These are phyloP conservation scores for Triangularia setosa DNA, from an alignment of 2,329 filamentous ascomycete species.

Conservation along the genomic window DNA sequence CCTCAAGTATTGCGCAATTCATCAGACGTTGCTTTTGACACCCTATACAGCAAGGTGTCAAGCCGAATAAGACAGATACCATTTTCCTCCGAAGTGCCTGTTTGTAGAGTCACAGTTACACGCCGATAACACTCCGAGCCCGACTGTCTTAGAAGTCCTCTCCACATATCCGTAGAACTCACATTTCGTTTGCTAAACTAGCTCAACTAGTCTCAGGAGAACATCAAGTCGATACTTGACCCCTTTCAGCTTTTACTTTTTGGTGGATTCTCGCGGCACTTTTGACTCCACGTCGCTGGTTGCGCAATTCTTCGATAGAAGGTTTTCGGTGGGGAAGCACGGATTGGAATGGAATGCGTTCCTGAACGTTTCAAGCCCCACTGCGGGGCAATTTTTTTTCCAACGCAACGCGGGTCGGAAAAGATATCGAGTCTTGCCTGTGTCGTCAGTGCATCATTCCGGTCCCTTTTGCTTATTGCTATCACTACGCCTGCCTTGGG, in stretches of 20 bases:
- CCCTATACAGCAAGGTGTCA: not conserved
- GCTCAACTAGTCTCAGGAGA: not conserved
- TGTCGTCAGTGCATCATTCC: conserved; percentile 1
- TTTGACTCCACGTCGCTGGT: not conserved
- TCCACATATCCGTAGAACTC: not conserved
- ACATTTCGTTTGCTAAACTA: not conserved
- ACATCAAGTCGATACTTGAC: not conserved
- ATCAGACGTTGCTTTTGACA: not conserved
- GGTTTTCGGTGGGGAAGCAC: not conserved
- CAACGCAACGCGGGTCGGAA: not conserved
- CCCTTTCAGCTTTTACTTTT: not conserved
- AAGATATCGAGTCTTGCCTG: not conserved
- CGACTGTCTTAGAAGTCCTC: not conserved
- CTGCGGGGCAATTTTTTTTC: conserved; percentile 19
- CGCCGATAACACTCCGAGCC: not conserved
- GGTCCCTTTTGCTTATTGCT: not conserved
- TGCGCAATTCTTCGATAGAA: not conserved
- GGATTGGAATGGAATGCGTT: not conserved
- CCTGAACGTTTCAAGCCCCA: conserved; percentile 9
- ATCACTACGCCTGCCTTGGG: not conserved
- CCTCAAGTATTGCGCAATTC: not conserved
- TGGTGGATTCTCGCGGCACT: not conserved
- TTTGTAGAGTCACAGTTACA: not conserved
- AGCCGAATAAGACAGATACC: not conserved
- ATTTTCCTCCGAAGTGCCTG: not conserved